Conservation (phyloP, 2,329 filamentous ascomycete genomes). For the Malbranchea cinnamomea region DNA sequence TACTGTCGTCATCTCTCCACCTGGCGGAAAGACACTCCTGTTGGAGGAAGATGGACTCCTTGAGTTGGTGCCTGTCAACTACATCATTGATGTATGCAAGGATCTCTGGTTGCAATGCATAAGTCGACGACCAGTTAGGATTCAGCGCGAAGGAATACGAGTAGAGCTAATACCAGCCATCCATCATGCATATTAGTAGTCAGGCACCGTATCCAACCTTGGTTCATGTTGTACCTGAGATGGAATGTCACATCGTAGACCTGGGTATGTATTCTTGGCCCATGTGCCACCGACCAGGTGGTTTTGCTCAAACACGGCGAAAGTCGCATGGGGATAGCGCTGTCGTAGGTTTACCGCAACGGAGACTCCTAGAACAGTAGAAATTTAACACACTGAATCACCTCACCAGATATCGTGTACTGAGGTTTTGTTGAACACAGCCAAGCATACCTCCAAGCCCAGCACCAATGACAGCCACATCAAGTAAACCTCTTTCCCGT, state of each 20-base stretch:
- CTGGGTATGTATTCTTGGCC: constrained; percentile 1
- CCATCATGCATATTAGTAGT: background rate
- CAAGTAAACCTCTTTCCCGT: constrained; percentile 1
- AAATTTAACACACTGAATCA: background rate
- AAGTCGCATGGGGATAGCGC: constrained; percentile 1
- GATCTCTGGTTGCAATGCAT: constrained; percentile 18
- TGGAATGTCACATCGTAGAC: constrained; percentile 2
- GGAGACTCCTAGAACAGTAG: background rate
- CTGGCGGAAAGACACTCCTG: constrained; percentile 11
- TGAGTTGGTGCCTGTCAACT: constrained; percentile 4
- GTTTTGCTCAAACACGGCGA: constrained; percentile 1
- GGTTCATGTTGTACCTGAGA: too few species aligned
- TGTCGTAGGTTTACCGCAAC: background rate
- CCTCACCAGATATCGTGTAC: background rate
- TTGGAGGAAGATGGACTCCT: constrained; percentile 9
- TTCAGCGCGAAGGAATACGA: constrained; percentile 24
- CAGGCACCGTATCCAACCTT: too few species aligned
- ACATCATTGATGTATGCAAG: constrained; percentile 11
- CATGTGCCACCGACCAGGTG: constrained; percentile 1
- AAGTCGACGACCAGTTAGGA: constrained; percentile 18
- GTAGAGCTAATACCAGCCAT: constrained; percentile 15
- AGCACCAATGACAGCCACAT: constrained; percentile 3
- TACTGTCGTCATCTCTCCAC: constrained; percentile 10
- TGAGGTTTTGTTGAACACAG: too few species aligned
- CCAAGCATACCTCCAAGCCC: constrained; percentile 2